Percentiles rank a stretch among this genome's conserved stretches.
Evolutionary conservation across 1,284 basidiomycete genomes (phyloP).

Genomic region (Melampsora americana): DNA sequence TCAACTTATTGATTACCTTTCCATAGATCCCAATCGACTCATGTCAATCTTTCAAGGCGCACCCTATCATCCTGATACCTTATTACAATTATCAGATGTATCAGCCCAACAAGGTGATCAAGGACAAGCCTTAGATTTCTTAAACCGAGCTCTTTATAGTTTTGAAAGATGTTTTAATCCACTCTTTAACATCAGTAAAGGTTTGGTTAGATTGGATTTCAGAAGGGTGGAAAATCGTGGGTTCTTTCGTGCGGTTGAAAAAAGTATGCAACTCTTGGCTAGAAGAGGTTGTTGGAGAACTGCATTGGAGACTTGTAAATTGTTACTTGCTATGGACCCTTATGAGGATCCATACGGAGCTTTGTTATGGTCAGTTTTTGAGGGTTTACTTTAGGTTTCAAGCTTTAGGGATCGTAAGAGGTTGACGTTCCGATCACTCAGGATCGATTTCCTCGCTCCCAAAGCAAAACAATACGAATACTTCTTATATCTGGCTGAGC

Average conservation of each 20-base stretch:
- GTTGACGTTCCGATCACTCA: constrained; percentile 3
- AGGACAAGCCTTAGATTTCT: constrained; percentile 73
- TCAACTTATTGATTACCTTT: neutral
- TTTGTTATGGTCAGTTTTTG: constrained; percentile 63
- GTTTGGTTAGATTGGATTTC: constrained; percentile 78
- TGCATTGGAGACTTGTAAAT: constrained; percentile 78
- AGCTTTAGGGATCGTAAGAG: neutral
- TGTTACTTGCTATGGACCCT: constrained; percentile 61
- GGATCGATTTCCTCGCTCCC: constrained; percentile 69
- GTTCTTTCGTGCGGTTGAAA: constrained; percentile 64
- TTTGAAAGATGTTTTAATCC: constrained; percentile 82
- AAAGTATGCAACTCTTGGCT: constrained; percentile 57
- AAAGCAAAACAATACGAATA: constrained; percentile 66
- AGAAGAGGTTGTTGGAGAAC: constrained; percentile 82
- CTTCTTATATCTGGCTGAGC: constrained; percentile 16
- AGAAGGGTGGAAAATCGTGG: constrained; percentile 77
- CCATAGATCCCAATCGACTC: constrained; percentile 55
- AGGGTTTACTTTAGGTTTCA: neutral
- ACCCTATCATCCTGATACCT: constrained; percentile 82
- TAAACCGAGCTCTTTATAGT: constrained; percentile 79
- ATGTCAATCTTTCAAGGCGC: constrained; percentile 58
- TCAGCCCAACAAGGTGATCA: constrained; percentile 50
- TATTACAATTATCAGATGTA: constrained; percentile 71
- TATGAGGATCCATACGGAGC: constrained; percentile 75
- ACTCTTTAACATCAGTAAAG: constrained; percentile 73